Base-by-base conservation (phyloP, 2,329 filamentous ascomycete genomes). In the Onygenales sp. region DNA sequence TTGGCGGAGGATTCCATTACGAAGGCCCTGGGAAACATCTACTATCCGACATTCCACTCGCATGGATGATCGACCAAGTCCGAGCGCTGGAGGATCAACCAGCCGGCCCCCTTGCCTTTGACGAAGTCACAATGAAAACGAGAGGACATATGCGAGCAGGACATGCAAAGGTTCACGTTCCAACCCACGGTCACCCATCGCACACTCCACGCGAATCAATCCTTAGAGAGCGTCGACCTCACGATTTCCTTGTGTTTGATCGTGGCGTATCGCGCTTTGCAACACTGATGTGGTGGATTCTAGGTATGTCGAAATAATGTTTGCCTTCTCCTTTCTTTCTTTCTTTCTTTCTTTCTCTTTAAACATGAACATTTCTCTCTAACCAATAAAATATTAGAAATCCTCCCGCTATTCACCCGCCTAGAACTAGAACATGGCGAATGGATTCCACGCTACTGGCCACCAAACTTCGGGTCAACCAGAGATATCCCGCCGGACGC, bases 21-120 rank as follows among this genome's bases (percentile, higher is more conserved):
- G 59, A 62, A 6, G 61, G 62, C 4, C 56, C 60, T 10, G 58
- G 59, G 43, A 61, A 60, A 36, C 60, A 63, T 55, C 58, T 65
- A 6, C 52, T 79, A 64, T 78, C 75, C 27, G 76, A 79, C 54
- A 70, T 78, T 17, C 70, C 77, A 1, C 65, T 79, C 1, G 71
- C 70, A 7, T 79, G 77, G 77, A 79, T 79, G 77, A 72, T 79
- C 39, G 68, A 70, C 1, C 76, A 79, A 57, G 63, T 78, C 4
- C 53, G 60, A 8, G 57, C 59, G 34, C 50, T 67, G 10, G 49
- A 42, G 53, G 56, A 57, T 34, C 42, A 48, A 11, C 58, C 62
- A 1, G 59, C 62, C 0, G 63, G 61, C 46, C 60, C 58, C 37
- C 52, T 64, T 5, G 52, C 54, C 5, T 65, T 65, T 34, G 51